These are phyloP conservation scores for Amanita exitialis DNA, from an alignment of 768 basidiomycete genomes.

Conservation along the genomic window DNA sequence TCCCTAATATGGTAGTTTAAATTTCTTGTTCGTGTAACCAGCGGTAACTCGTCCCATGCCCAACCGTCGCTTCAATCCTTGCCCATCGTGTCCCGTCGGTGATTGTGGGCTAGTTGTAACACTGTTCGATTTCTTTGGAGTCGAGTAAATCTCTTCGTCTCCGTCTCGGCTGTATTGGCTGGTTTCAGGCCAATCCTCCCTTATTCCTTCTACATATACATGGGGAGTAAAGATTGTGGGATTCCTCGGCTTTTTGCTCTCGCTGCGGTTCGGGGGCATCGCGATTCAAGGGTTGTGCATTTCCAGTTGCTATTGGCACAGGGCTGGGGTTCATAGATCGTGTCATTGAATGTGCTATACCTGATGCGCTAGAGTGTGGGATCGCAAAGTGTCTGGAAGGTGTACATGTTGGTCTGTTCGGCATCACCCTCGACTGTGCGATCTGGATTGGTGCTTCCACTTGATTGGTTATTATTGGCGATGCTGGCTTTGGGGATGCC, in stretches of 20 bases:
- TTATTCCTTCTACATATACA: not conserved
- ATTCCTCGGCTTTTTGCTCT: not conserved
- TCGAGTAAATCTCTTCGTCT: not conserved
- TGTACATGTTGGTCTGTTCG: not conserved
- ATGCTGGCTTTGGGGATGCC: not conserved
- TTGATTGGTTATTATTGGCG: not conserved
- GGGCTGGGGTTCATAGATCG: not conserved
- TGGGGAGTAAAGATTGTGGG: not conserved
- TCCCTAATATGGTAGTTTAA: slow-evolving; percentile 41
- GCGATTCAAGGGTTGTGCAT: not conserved
- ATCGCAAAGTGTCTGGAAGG: not conserved
- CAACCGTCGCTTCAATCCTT: slow-evolving; percentile 42
- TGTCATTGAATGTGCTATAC: not conserved
- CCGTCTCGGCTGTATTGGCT: not conserved
- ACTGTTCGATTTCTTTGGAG: not conserved
- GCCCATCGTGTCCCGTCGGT: slow-evolving; percentile 5
- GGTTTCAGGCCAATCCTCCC: not conserved
- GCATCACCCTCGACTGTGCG: not conserved
- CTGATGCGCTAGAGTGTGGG: not conserved
- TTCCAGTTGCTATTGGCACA: not conserved
- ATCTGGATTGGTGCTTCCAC: not conserved
- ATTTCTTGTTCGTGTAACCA: slow-evolving; percentile 62
- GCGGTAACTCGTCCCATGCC: slow-evolving; percentile 46
- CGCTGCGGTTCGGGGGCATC: not conserved
- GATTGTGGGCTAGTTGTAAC: slow-evolving; percentile 1